These are phyloP conservation scores for Amanita pseudoporphyria DNA, from an alignment of 768 basidiomycete genomes.

Conservation along the genomic window DNA sequence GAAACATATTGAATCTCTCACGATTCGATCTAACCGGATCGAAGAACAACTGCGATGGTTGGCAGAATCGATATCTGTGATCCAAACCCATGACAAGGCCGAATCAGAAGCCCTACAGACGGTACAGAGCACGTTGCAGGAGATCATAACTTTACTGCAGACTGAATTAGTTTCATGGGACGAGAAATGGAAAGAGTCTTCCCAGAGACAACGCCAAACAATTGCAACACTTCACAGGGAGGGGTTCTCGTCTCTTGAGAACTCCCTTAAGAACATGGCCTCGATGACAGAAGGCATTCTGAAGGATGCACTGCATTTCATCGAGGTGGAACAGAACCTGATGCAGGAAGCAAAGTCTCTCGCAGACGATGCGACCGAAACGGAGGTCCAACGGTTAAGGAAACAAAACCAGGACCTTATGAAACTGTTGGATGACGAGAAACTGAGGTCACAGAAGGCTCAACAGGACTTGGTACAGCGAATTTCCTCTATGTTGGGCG, in stretches of 20 bases:
- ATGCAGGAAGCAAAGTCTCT: constrained; percentile 39
- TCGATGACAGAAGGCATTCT: constrained; percentile 52
- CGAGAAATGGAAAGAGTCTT: constrained; percentile 37
- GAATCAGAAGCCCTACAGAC: constrained; percentile 42
- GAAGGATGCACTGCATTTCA: constrained; percentile 45
- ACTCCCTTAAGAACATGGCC: constrained; percentile 47
- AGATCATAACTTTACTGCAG: constrained; percentile 43
- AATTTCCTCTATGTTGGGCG: constrained; percentile 61
- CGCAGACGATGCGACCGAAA: constrained; percentile 27
- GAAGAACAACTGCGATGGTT: constrained; percentile 49
- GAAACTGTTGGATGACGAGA: constrained; percentile 57
- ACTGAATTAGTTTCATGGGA: constrained; percentile 47
- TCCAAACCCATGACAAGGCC: constrained; percentile 45
- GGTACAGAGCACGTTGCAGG: constrained; percentile 40
- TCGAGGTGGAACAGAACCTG: constrained; percentile 43
- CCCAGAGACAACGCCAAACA: constrained; percentile 36
- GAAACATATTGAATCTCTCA: constrained; percentile 45
- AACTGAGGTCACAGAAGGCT: constrained; percentile 51
- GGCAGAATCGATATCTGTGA: constrained; percentile 38
- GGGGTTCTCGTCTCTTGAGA: constrained; percentile 44
- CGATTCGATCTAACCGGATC: constrained; percentile 41
- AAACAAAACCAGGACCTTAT: constrained; percentile 62
- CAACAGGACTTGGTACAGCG: constrained; percentile 70
- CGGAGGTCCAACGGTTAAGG: constrained; percentile 19
- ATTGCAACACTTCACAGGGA: constrained; percentile 32